phyloP scores from a whole-genome alignment of 2,329 filamentous ascomycete genomes.

The Thelonectria discophora region DNA sequence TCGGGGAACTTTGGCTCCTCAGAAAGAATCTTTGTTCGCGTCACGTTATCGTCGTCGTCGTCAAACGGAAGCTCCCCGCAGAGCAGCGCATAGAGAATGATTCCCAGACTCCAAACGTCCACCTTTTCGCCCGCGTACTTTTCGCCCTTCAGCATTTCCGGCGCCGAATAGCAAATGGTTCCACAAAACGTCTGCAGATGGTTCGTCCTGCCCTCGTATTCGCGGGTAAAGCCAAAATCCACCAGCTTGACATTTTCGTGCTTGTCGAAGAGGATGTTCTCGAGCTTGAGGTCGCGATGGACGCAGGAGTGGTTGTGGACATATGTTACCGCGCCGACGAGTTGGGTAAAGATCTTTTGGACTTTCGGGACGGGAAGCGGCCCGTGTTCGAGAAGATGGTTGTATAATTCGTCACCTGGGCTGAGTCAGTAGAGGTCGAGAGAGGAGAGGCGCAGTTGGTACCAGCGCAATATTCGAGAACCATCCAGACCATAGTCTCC shows the following conservation, averaged over 20 bases:
- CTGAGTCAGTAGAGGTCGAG: conserved; percentile 38
- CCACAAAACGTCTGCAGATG: conserved; percentile 98
- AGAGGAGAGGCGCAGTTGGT: conserved; percentile 34
- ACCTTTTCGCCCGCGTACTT: conserved; percentile 99
- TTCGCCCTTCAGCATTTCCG: conserved; percentile 98
- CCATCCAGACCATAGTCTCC: conserved; percentile 93
- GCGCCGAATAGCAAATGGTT: conserved; percentile 96
- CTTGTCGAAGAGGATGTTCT: conserved; percentile 91
- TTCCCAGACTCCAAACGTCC: conserved; percentile 91
- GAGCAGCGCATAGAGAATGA: conserved; percentile 84
- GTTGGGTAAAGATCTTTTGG: conserved; percentile 93
- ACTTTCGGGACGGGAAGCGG: conserved; percentile 85
- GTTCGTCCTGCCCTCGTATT: conserved; percentile 94
- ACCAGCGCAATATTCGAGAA: conserved; percentile 95
- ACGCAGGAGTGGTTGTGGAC: conserved; percentile 96
- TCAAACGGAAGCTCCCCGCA: conserved; percentile 93
- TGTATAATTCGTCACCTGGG: conserved; percentile 93
- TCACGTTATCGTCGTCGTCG: conserved; percentile 90
- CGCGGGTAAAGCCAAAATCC: conserved; percentile 96
- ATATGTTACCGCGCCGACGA: conserved; percentile 93
- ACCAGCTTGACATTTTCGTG: conserved; percentile 97
- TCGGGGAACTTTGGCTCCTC: conserved; percentile 89
- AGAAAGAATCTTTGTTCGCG: conserved; percentile 83
- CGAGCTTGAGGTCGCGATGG: conserved; percentile 94
- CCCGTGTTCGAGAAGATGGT: conserved; percentile 89